These are phyloP conservation scores for Aspergillus intermedius DNA, from an alignment of 2,329 filamentous ascomycete genomes.

Conservation along the genomic window DNA sequence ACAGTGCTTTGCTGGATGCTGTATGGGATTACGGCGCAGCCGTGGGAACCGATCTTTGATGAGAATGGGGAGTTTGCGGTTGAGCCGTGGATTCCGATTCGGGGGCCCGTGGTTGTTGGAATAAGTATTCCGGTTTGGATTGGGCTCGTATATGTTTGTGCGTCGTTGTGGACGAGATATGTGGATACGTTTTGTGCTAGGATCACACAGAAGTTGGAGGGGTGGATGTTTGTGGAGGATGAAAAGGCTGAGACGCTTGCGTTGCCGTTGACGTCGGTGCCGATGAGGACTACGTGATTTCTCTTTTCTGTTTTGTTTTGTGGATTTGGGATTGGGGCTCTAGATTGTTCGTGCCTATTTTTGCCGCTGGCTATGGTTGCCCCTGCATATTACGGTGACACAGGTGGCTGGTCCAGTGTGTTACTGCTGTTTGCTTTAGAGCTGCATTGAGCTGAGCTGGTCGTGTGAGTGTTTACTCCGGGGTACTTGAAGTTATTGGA, in stretches of 20 bases:
- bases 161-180: conserved; percentile 47
- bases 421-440: neutral
- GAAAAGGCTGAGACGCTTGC: conserved; percentile 24
- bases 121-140: conserved; percentile 45
- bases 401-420: neutral
- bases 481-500: too few species aligned
- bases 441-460: too few species aligned
- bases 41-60: conserved; percentile 38
- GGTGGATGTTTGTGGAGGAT: conserved; percentile 41
- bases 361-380: too few species aligned
- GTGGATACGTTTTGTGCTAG: conserved; percentile 47
- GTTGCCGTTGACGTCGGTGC: conserved; percentile 18
- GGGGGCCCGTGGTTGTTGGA: conserved; percentile 33
- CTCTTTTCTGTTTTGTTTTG: neutral
- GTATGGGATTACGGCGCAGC: conserved; percentile 45
- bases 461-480: too few species aligned
- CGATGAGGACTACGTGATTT: conserved; percentile 15
- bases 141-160: conserved; percentile 41
- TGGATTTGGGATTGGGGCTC: neutral
- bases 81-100: conserved; percentile 39
- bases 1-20: conserved; percentile 48
- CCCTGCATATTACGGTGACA: neutral
- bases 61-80: conserved; percentile 33
- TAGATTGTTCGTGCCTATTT: too few species aligned
- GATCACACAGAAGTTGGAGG: conserved; percentile 44